Evolutionary conservation across 1,139 yeast species (phyloP).

Genomic region (Suhomyces choctaworum): DNA sequence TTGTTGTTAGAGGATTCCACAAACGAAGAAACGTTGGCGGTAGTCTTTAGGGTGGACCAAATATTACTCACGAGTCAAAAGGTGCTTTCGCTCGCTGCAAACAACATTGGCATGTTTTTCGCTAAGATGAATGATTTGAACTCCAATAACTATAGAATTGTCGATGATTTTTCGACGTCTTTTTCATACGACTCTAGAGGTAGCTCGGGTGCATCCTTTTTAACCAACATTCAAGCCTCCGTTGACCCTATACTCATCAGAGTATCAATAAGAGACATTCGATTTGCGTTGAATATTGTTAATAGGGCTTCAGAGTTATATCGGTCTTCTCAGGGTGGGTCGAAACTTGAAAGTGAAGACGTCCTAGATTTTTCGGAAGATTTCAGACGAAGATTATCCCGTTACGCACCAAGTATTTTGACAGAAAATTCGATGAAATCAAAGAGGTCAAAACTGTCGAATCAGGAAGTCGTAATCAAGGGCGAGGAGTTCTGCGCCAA

Average conservation of each 20-base stretch:
- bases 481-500: conserved; percentile 74
- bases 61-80: conserved; percentile 70
- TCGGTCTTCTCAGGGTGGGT: conserved; percentile 18
- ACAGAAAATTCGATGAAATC: conserved; percentile 39
- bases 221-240: conserved; percentile 67
- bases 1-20: conserved; percentile 81
- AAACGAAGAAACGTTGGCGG: conserved; percentile 71
- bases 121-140: conserved; percentile 71
- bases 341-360: conserved; percentile 19
- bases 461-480: conserved; percentile 42
- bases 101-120: conserved; percentile 84
- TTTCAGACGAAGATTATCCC: conserved; percentile 55
- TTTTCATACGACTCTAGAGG: conserved; percentile 73
- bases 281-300: conserved; percentile 73
- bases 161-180: conserved; percentile 87
- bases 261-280: conserved; percentile 82
- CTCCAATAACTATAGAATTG: conserved; percentile 61
- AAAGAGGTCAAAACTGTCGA: conserved; percentile 4
- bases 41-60: conserved; percentile 87
- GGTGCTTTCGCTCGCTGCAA: conserved; percentile 63
- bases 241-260: conserved; percentile 81
- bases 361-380: conserved; percentile 50
- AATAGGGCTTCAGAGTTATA: conserved; percentile 68
- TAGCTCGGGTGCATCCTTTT: conserved; percentile 53
- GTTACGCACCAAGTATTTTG: conserved; percentile 66